Evolutionary conservation across 352 stramenopile species (phyloP), one percentile per base, ranked within the genome.

Genomic region (Blastocystis sp.): DNA sequence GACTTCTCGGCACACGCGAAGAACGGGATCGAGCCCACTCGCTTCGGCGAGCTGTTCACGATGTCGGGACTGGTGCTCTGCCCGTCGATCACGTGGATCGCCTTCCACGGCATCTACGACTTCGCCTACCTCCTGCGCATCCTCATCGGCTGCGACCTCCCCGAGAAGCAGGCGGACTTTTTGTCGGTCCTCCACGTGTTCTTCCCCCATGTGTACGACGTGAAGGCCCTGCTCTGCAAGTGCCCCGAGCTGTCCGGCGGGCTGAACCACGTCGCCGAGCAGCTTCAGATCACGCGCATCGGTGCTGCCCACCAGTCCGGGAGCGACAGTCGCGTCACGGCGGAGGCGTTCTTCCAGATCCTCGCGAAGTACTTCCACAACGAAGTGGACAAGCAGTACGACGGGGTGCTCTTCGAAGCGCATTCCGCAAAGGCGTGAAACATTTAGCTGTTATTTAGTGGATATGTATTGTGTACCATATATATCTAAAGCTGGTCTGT

Each of bases 161-260:
- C 78, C 11, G 23, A 74, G 34, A 62, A 48, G 21, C 45, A 61
- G 52, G 53, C 28, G 9, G 78, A 88, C 5, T 88, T 88, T 19
- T 38, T 76, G 34, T 41, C 28, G 5, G 17, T 78, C 2, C 43
- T 74, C 19, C 41, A 53, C 52, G 38, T 88, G n/a, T 88, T 61
- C 41, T 88, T 88, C 23, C 78, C 78, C 21, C 64, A 88, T 53
- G 14, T 88, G 5, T 88, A 77, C 48, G 78, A 88, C 76, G 67
- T 88, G n/a, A 88, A 88, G 48, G 28, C 23, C 14, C 45, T 88
- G n/a, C 11, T 76, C 14, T 60, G 38, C 45, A 43, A 62, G 1
- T 88, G 78, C 52, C 45, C 19, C 19, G 78, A 79, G 7, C 34
- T 67, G 19, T 69, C 11, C 14, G 78, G 78, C 0, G 48, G 78